Evolutionary conservation across 2,329 filamentous ascomycete species (phyloP).

Genomic region (Harringtonia aguacate): DNA sequence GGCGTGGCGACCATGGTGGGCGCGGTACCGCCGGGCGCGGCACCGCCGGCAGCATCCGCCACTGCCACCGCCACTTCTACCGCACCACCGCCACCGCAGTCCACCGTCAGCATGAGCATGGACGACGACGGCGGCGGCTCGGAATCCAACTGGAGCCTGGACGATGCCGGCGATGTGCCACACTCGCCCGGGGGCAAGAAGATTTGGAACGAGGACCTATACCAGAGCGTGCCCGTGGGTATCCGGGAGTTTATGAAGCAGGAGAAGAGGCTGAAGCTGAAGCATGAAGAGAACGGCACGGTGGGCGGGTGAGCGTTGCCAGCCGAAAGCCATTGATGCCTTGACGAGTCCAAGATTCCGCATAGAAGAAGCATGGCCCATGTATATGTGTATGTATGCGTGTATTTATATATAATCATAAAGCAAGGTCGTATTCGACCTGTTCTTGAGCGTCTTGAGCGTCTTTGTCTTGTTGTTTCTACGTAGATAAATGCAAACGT

Average conservation of each 20-base stretch:
- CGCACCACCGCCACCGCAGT: neutral
- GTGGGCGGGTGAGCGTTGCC: conserved; percentile 31
- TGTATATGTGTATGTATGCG: no score
- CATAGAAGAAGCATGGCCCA: no score
- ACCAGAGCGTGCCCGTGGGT: conserved; percentile 75
- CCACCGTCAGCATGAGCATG: conserved; percentile 44
- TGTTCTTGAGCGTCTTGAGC: no score
- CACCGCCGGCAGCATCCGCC: no score
- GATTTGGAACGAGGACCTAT: conserved; percentile 54
- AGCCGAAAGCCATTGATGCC: no score
- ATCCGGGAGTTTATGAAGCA: conserved; percentile 96
- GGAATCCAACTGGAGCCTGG: conserved; percentile 51
- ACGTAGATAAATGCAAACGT: no score
- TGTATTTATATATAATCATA: no score
- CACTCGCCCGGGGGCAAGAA: neutral
- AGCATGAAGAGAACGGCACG: conserved; percentile 49
- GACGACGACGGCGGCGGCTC: conserved; percentile 74
- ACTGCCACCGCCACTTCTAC: no score
- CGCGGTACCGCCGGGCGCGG: no score
- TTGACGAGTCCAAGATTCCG: no score
- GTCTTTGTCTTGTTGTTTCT: no score
- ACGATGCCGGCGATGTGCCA: conserved; percentile 16
- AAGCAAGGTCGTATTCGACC: no score
- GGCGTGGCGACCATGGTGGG: conserved; percentile 13
- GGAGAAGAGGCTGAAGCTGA: conserved; percentile 80